Evolutionary conservation across 805 yeast species (phyloP), one percentile per base, ranked within the genome.

Genomic region (Candida verbasci): DNA sequence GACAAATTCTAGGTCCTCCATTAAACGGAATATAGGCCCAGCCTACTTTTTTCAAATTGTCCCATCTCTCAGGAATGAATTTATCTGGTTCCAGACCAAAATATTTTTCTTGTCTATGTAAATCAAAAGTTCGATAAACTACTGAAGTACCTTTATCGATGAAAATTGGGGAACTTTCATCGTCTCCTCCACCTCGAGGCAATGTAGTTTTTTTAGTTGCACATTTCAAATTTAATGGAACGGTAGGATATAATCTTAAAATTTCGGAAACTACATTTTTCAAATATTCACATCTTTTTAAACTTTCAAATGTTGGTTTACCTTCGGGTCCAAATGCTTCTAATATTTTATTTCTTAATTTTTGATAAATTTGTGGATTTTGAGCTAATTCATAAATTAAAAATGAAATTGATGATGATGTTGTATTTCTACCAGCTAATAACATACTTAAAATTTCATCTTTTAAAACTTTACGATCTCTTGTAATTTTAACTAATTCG

Each of bases 1-100:
- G 54, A 46, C 79, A 73, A 39, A 72, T 71, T 41, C 79, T 55
- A 14, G 78, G 78, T 5, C 79, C 79, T 29, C 78, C 78, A 46
- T 71, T 71, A 55, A 72, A 72, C 17, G 78, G 78, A 21, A 72
- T 51, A 50, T 63, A 72, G 12, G 70, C 72, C 76, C 76, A 72
- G 6, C 70, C 65, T 31, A 60, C 49, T 25, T 33, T 33, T 32
- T 49, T 50, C 21, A 48, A 50, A 16, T 52, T 52, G 30, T 53
- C 55, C 70, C 70, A 64, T 46, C 70, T 53, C 39, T 62, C 68
- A 4, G 70, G 68, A 28, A 53, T 55, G 47, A 61, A 64, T 6
- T 31, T 54, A 1, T 44, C 41, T n/a, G 65, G 53, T 38, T 62
- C 66, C 34, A 54, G 41, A 16, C 70, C 70, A 43, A 56, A 63